phyloP scores from a whole-genome alignment of 148 eudicot species.

The Fagopyrum tataricum region DNA sequence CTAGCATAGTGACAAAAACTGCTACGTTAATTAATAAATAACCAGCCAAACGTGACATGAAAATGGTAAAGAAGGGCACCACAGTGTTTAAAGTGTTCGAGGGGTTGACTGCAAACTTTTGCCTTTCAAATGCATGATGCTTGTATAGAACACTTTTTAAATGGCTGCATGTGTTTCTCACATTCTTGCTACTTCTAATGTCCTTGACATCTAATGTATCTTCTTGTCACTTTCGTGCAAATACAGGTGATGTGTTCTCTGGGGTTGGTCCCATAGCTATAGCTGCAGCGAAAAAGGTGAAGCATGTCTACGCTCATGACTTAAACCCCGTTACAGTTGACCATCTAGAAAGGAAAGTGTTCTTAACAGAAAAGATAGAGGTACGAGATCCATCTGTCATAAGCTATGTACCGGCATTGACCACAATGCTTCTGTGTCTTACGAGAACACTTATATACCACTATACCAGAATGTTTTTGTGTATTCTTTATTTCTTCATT shows the following conservation, averaged over 20 bases:
- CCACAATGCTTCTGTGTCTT: too few relatives aligned
- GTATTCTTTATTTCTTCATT: too few relatives aligned
- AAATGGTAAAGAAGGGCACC: too few relatives aligned
- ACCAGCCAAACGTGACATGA: not conserved
- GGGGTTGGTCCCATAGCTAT: slow-evolving; percentile 98
- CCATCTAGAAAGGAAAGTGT: slow-evolving; percentile 71
- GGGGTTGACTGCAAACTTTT: not conserved
- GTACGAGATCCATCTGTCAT: slow-evolving; percentile 24
- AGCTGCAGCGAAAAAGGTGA: slow-evolving; percentile 89
- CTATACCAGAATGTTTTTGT: too few relatives aligned
- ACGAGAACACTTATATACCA: too few relatives aligned
- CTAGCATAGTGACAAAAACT: not conserved
- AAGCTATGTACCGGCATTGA: too few relatives aligned
- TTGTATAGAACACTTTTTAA: not conserved
- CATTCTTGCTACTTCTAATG: not conserved
- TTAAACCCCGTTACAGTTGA: slow-evolving; percentile 81
- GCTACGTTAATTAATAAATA: not conserved
- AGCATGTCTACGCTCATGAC: slow-evolving; percentile 88
- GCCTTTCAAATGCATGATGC: not conserved
- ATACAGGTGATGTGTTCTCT: slow-evolving; percentile 87
- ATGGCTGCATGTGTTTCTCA: not conserved
- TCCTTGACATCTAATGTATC: slow-evolving; percentile 1
- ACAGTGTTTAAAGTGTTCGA: not conserved
- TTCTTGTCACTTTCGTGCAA: not conserved
- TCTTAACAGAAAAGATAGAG: slow-evolving; percentile 77